Evolutionary conservation across 352 stramenopile genomes (phyloP).

Genomic region (Phytophthora lateralis): DNA sequence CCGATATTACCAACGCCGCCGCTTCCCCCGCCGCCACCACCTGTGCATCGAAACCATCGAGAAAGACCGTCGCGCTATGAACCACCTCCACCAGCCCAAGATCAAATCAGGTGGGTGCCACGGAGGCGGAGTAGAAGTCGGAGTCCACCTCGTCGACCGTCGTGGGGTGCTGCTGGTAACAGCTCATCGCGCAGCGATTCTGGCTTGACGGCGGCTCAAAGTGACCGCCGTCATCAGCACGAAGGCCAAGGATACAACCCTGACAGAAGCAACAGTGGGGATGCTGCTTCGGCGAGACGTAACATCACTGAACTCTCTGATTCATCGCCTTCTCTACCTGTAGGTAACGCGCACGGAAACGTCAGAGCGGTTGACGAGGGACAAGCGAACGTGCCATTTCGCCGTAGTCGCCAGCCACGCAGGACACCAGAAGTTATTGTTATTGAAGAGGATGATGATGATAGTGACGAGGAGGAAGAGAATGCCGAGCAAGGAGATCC

Average conservation of each 20-base stretch:
- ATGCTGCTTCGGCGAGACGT: not conserved
- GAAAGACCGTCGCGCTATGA: conserved; percentile 37
- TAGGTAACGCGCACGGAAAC: not conserved
- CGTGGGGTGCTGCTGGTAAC: conserved; percentile 7
- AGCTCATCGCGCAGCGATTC: conserved; percentile 11
- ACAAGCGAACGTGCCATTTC: conserved; percentile 12
- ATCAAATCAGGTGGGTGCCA: conserved; percentile 26
- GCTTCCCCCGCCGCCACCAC: not conserved
- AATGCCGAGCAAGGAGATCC: conserved; percentile 32
- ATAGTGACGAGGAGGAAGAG: conserved; percentile 36
- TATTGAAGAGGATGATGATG: conserved; percentile 69
- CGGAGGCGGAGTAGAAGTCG: conserved; percentile 31
- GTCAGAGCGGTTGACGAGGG: conserved; percentile 6
- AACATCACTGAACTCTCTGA: conserved; percentile 3
- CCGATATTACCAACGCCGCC: conserved; percentile 9
- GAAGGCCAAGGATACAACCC: conserved; percentile 8
- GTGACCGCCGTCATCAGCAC: conserved; percentile 4
- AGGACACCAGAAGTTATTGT: conserved; percentile 59
- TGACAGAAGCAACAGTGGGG: conserved; percentile 5
- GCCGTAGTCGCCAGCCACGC: conserved; percentile 36
- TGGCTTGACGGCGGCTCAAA: conserved; percentile 4
- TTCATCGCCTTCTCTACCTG: not conserved
- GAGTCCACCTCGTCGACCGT: conserved; percentile 24
- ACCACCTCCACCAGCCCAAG: conserved; percentile 17
- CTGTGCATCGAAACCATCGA: conserved; percentile 12